These are phyloP conservation scores for Sporopachydermia quercuum DNA, from an alignment of 805 yeast genomes.

Conservation along the genomic window DNA sequence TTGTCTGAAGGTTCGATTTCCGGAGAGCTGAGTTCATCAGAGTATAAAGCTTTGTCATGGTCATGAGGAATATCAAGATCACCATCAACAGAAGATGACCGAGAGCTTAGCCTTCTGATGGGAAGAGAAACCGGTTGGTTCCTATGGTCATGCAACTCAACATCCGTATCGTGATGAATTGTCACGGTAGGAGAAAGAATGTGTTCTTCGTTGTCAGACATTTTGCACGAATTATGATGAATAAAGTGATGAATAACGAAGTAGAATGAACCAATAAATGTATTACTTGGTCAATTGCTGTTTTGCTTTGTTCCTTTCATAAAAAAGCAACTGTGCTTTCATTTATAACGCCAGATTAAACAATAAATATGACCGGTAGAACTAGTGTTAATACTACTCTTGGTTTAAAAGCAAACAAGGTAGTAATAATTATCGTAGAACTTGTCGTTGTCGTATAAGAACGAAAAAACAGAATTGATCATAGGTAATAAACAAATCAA, in stretches of 20 bases:
- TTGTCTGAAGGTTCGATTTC: no score
- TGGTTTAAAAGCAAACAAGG: no score
- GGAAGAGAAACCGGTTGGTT: constrained; percentile 29
- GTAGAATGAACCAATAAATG: no score
- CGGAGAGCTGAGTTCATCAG: no score
- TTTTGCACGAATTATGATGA: background rate
- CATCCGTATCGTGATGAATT: background rate
- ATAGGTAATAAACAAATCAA: no score
- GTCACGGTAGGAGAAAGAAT: background rate
- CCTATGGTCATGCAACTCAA: constrained; percentile 32
- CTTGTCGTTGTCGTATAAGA: constrained; percentile 1
- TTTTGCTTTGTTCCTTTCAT: no score
- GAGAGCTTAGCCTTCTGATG: constrained; percentile 12
- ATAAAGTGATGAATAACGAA: background rate
- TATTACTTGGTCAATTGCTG: no score
- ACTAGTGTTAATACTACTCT: no score
- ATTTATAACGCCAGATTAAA: no score
- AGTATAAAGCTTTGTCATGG: constrained; percentile 8
- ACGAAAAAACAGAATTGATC: background rate
- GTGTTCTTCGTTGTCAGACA: background rate
- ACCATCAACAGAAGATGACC: constrained; percentile 9
- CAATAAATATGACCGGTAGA: no score
- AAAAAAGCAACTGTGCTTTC: no score
- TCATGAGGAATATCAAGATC: constrained; percentile 7
- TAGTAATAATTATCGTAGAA: background rate